These are phyloP conservation scores for Pseudopyricularia javanii DNA, from an alignment of 2,329 filamentous ascomycete species.

Conservation along the genomic window DNA sequence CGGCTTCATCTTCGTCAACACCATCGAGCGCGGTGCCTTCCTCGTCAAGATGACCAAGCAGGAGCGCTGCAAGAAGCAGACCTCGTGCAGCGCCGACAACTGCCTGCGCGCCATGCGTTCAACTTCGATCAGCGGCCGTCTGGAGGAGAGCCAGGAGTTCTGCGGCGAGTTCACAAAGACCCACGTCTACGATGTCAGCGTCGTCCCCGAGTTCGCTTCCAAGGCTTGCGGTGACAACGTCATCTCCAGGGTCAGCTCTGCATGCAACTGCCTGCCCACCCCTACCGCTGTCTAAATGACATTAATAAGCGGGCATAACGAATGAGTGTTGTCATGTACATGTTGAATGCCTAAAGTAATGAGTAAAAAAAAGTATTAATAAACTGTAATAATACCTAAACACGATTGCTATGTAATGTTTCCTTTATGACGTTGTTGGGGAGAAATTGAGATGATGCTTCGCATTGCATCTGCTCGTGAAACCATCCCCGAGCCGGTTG, in stretches of 20 bases:
- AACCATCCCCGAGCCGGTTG: too few relatives aligned
- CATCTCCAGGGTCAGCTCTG: constrained; percentile 3
- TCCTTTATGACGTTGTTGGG: too few relatives aligned
- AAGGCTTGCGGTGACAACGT: constrained; percentile 2
- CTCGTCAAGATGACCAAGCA: constrained; percentile 16
- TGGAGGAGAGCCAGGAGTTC: constrained; percentile 19
- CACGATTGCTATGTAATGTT: too few relatives aligned
- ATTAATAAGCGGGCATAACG: neutral
- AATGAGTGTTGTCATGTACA: neutral
- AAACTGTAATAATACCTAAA: too few relatives aligned
- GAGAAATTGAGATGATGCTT: too few relatives aligned
- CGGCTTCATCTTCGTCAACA: constrained; percentile 28
- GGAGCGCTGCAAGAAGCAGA: constrained; percentile 2
- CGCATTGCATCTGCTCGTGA: too few relatives aligned
- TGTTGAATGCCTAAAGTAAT: neutral
- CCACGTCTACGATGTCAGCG: constrained; percentile 1
- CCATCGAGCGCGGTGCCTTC: constrained; percentile 30
- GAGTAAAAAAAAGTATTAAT: too few relatives aligned
- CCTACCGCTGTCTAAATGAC: neutral
- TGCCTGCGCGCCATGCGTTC: constrained; percentile 23
- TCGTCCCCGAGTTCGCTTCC: constrained; percentile 3
- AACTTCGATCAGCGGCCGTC: constrained; percentile 17
- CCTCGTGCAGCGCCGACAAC: constrained; percentile 16
- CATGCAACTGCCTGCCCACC: constrained; percentile 2
- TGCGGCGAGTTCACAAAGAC: constrained; percentile 15